Base-by-base conservation (phyloP, 139 green algal species). In the Diplosphaera chodatii region DNA sequence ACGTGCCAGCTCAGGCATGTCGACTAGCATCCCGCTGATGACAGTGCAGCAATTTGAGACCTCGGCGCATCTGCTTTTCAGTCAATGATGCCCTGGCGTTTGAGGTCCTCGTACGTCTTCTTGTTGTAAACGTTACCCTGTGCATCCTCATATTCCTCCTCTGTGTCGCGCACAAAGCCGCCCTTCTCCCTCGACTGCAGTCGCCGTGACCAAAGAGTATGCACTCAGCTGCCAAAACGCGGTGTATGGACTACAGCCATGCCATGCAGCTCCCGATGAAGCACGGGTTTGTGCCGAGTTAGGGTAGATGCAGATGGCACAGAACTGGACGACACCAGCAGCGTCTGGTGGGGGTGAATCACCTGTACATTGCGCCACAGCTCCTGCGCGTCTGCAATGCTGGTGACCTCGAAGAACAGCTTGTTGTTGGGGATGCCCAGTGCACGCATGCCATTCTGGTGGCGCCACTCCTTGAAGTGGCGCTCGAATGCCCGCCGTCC, bases 341-440 rank as follows among this genome's bases (percentile, higher is more conserved):
- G n/a, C n/a, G n/a, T n/a, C n/a, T n/a, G n/a, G n/a, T n/a, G n/a
- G n/a, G n/a, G n/a, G n/a, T n/a, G n/a, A n/a, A n/a, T n/a, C 10
- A 73, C 78, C 74, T 92, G 83, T 33, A 98, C 86, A 66, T 74
- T 89, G 67, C 88, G 81, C 86, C 89, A 95, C 70, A 99, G 83
- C 63, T 82, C 82, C 33, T 88, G 62, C 1, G 95, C 95, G 41
- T 99, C 94, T 1, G 87, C 85, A 27, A 98, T 95, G 59, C 88
- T 83, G 40, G 90, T 96, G 28, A 97, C 84, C 83, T 99, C 95
- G 66, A 87, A 92, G 77, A 98, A 98, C 70, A 89, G 82, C 77
- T 96, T 97, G 69, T 87, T 96, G 84, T 97, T 98, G 70, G 94
- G 94, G 70, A 99, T 97, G 74, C 90, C 94, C 70, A 99, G 87